Evolutionary conservation across 352 stramenopile species (phyloP).

Genomic region (Globisporangium cystogenes): DNA sequence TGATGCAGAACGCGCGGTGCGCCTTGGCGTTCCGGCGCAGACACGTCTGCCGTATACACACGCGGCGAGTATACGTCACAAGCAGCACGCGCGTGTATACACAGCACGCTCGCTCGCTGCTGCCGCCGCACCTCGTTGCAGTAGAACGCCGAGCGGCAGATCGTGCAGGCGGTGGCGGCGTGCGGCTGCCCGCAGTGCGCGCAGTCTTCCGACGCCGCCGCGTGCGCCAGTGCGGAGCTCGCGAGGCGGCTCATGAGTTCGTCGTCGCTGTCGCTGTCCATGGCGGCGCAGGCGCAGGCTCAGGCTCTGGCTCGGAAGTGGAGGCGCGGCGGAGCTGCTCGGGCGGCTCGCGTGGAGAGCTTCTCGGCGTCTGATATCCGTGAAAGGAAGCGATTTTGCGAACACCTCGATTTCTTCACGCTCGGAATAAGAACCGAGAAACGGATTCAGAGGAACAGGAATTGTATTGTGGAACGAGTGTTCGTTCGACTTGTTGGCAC

Average conservation of each 20-base stretch:
- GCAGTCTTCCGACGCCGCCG: constrained; percentile 46
- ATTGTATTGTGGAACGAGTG: too few species aligned
- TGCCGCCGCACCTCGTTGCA: constrained; percentile 52
- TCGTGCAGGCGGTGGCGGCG: constrained; percentile 51
- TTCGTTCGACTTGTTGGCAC: too few species aligned
- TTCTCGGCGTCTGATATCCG: too few species aligned
- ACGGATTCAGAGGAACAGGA: too few species aligned
- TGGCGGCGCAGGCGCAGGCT: background rate
- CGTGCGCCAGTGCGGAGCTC: constrained; percentile 25
- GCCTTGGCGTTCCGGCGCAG: constrained; percentile 62
- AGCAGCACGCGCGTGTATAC: background rate
- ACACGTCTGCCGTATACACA: constrained; percentile 32
- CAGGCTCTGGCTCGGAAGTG: too few species aligned
- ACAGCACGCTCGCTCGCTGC: background rate
- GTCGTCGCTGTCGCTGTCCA: constrained; percentile 84
- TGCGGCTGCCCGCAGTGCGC: constrained; percentile 62
- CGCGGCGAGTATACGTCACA: too few species aligned
- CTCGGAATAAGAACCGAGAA: too few species aligned
- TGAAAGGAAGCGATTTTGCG: too few species aligned
- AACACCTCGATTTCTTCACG: too few species aligned
- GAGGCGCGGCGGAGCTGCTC: too few species aligned
- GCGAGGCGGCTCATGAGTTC: constrained; percentile 78
- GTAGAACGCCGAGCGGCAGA: constrained; percentile 62
- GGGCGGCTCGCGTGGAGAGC: too few species aligned
- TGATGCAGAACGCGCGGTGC: constrained; percentile 71